Conservation (phyloP, 2,329 filamentous ascomycete species). For the Trichoderma asperellum region DNA sequence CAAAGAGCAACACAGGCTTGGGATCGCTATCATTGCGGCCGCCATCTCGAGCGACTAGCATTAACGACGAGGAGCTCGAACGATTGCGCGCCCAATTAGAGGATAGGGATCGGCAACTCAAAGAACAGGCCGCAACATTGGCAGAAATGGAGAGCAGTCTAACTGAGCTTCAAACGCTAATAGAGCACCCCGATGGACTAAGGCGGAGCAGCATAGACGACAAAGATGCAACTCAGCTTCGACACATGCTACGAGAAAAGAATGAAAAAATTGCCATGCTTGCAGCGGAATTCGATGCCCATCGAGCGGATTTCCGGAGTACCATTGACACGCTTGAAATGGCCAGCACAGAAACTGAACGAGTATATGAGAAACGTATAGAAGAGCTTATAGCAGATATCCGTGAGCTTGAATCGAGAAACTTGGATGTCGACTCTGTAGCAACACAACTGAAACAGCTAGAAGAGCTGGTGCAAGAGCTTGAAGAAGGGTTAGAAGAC, state of each 20-base stretch:
- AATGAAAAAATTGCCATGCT: constrained; percentile 95
- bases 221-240: constrained; percentile 75
- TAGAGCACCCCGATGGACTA: constrained; percentile 59
- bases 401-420: constrained; percentile 77
- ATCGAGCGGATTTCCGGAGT: constrained; percentile 92
- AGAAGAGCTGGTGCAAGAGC: constrained; percentile 92
- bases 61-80: constrained; percentile 72
- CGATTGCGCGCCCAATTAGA: constrained; percentile 74
- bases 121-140: constrained; percentile 80
- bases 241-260: constrained; percentile 86
- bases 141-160: constrained; percentile 89
- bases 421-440: constrained; percentile 88
- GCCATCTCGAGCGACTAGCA: constrained; percentile 55
- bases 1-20: constrained; percentile 57
- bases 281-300: constrained; percentile 91
- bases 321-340: constrained; percentile 96
- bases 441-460: constrained; percentile 91
- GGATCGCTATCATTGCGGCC: constrained; percentile 61
- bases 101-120: constrained; percentile 84
- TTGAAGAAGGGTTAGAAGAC: constrained; percentile 96
- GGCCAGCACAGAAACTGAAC: constrained; percentile 91
- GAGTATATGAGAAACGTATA: constrained; percentile 93
- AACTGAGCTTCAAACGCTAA: constrained; percentile 73
- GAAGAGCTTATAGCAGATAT: constrained; percentile 84
- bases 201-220: constrained; percentile 61